Evolutionary conservation across 257 asterid species (phyloP).

Genomic region (Haberlea rhodopensis): DNA sequence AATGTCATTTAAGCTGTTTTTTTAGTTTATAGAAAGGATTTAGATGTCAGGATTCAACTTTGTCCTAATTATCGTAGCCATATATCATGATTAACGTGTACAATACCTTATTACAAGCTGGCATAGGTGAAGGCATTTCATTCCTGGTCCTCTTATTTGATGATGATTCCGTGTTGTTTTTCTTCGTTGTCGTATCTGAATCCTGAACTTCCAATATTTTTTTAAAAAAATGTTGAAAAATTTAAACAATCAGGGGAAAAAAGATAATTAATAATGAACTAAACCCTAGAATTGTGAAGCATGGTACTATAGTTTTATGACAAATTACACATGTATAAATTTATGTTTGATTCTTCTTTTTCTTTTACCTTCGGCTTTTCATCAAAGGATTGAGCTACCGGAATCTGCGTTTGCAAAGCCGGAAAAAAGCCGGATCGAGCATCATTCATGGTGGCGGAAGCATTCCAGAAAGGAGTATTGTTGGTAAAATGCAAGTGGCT

Average conservation of each 20-base stretch:
- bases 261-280: not conserved
- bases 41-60: too few species aligned
- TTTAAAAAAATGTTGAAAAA: slow-evolving; percentile 21
- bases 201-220: slow-evolving; percentile 36
- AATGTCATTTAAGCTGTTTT: slow-evolving; percentile 21
- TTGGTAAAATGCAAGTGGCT: slow-evolving; percentile 68
- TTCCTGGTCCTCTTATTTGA: slow-evolving; percentile 58
- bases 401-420: slow-evolving; percentile 41
- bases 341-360: slow-evolving; percentile 19
- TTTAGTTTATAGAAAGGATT: too few species aligned
- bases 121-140: slow-evolving; percentile 63
- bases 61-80: not conserved
- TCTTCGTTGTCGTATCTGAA: slow-evolving; percentile 37
- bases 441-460: slow-evolving; percentile 39
- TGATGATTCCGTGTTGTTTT: slow-evolving; percentile 39
- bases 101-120: slow-evolving; percentile 68
- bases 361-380: slow-evolving; percentile 54
- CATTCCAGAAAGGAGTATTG: slow-evolving; percentile 74
- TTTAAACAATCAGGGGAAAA: too few species aligned
- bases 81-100: slow-evolving; percentile 7
- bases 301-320: not conserved
- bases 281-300: slow-evolving; percentile 26
- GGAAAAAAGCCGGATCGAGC: slow-evolving; percentile 57
- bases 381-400: slow-evolving; percentile 46
- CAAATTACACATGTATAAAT: not conserved